phyloP scores from a whole-genome alignment of 495 filamentous ascomycete species.

The Echria macrotheca region DNA sequence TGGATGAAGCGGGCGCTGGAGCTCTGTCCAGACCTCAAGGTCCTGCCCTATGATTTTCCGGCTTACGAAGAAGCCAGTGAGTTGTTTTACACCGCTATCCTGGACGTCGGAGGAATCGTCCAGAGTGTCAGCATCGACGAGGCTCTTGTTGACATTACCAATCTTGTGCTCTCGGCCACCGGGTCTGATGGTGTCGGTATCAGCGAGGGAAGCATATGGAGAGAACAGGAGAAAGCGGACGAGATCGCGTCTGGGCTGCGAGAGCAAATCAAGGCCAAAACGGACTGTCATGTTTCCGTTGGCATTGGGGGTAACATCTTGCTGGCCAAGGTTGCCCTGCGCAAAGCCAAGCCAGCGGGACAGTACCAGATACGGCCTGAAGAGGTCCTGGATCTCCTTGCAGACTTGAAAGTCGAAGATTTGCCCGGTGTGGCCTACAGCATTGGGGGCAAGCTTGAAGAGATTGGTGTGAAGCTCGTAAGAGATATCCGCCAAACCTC shows the following conservation, averaged over 20 bases:
- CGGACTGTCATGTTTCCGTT: slow-evolving; percentile 85
- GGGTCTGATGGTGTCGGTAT: slow-evolving; percentile 64
- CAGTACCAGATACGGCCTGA: slow-evolving; percentile 83
- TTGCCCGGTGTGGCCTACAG: slow-evolving; percentile 87
- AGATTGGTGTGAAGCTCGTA: slow-evolving; percentile 76
- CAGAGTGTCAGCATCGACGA: slow-evolving; percentile 98
- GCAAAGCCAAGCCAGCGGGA: slow-evolving; percentile 91
- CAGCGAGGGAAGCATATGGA: slow-evolving; percentile 66
- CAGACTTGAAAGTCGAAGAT: slow-evolving; percentile 65
- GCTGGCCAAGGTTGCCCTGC: slow-evolving; percentile 80
- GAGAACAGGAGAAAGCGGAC: slow-evolving; percentile 77
- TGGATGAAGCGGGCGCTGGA: slow-evolving; percentile 92
- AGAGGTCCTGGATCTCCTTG: slow-evolving; percentile 69
- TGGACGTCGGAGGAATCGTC: slow-evolving; percentile 72
- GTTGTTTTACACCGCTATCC: slow-evolving; percentile 77
- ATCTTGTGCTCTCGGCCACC: slow-evolving; percentile 57
- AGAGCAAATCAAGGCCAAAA: slow-evolving; percentile 61
- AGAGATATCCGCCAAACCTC: slow-evolving; percentile 71
- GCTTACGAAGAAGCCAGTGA: slow-evolving; percentile 90
- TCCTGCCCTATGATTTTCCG: slow-evolving; percentile 88
- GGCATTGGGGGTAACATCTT: slow-evolving; percentile 91
- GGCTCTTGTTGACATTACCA: slow-evolving; percentile 74
- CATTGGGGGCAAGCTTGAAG: slow-evolving; percentile 75
- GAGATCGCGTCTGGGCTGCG: slow-evolving; percentile 65
- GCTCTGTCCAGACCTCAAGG: slow-evolving; percentile 76